Evolutionary conservation across 257 asterid species (phyloP).

Genomic region (Marsdenia floribunda): DNA sequence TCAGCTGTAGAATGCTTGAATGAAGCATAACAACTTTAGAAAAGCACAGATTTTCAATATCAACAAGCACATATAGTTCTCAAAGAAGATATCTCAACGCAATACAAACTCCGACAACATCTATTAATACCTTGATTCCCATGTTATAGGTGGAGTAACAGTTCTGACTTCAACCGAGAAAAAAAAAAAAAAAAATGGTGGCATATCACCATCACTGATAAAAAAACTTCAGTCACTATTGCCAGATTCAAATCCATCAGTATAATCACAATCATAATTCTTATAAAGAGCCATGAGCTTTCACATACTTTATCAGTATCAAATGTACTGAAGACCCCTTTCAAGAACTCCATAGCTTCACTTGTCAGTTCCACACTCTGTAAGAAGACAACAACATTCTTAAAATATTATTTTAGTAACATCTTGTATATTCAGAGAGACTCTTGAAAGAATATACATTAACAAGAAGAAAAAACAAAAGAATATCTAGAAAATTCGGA

Average conservation of each 20-base stretch:
- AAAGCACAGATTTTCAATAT: not conserved
- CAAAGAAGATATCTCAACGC: not conserved
- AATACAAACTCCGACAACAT: not conserved
- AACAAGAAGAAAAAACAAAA: not conserved
- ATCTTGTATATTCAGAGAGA: not conserved
- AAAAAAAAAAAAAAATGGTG: not conserved
- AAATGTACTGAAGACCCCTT: conserved; percentile 87
- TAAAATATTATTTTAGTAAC: not conserved
- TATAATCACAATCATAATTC: not conserved
- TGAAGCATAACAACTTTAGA: not conserved
- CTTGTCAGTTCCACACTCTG: conserved; percentile 97
- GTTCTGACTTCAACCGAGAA: not conserved
- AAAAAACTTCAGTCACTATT: not conserved
- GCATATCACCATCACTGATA: not conserved
- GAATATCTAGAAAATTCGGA: not conserved
- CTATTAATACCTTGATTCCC: not conserved
- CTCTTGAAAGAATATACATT: not conserved
- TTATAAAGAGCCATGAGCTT: conserved; percentile 9
- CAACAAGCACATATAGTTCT: not conserved
- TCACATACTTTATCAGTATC: conserved; percentile 76
- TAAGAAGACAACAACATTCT: conserved; percentile 32
- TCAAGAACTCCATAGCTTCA: conserved; percentile 90
- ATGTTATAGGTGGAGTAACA: not conserved
- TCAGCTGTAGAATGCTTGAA: not conserved
- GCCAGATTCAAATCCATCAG: not conserved